Evolutionary conservation across 2,329 filamentous ascomycete genomes (phyloP), one percentile per base, ranked within the genome.

Genomic region (Trichoderma endophyticum): DNA sequence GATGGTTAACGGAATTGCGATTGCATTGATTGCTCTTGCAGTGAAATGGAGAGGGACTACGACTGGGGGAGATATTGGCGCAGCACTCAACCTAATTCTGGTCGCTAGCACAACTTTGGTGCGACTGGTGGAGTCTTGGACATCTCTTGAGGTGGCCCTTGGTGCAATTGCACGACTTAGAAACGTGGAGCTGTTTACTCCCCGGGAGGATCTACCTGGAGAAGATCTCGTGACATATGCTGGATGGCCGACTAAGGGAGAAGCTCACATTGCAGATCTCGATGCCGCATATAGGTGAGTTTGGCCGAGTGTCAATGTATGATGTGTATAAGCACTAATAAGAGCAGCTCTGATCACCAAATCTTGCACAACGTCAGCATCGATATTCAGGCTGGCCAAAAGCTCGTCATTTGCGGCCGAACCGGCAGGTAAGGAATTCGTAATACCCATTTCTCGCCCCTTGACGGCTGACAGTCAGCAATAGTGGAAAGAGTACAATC

Each of bases 1-100:
- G 9, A 78, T 86, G 5, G 76, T 77, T 12, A 72, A 66, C 6
- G 75, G 69, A 4, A 79, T 87, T 36, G 83, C 84, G 0, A 57
- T 75, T 15, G 70, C 62, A 15, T 9, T 74, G 3, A 80, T 87
- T 51, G 83, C 84, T 0, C 60, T 77, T n/a, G 73, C 84, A 1
- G 81, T 86, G 3, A 56, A 72, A 7, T 73, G 72, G 21, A 72
- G 56, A 1, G 68, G 71, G 1, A 61, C 70, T 1, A 73, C 73
- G 1, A 74, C 71, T 4, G 75, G 73, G 1, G 73, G 71, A 9
- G 67, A 73, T 7, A 73, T 79, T 6, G 77, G 77, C 18, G 75
- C 76, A 6, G 74, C 76, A 4, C 73, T 79, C 14, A 77, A 78
- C n/a, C 34, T 78, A 3, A 75, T 78, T 9, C 63, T 79, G 1